These are phyloP conservation scores for Datisca glomerata DNA, from an alignment of 306 rosid genomes.

Conservation along the genomic window DNA sequence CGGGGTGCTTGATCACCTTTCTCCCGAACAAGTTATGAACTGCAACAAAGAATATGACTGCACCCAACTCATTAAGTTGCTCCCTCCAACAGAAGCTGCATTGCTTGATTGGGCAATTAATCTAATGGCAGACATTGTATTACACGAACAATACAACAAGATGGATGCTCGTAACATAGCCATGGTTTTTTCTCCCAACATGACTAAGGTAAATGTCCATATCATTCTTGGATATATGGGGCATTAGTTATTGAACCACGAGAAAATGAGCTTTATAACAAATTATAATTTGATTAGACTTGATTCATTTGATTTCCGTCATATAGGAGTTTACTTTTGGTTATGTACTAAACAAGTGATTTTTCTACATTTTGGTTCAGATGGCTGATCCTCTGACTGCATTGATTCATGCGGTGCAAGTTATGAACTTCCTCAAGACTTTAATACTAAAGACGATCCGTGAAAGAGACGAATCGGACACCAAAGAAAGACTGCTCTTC, in stretches of 20 bases:
- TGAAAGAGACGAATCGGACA: conserved; percentile 73
- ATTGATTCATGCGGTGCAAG: conserved; percentile 80
- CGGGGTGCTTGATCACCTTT: neutral
- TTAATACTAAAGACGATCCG: conserved; percentile 47
- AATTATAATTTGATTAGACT: no score
- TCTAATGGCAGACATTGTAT: conserved; percentile 84
- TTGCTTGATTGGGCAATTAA: conserved; percentile 21
- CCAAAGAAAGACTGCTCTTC: no score
- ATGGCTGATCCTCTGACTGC: conserved; percentile 92
- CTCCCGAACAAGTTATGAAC: neutral
- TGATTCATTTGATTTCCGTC: no score
- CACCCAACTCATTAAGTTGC: neutral
- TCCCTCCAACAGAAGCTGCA: neutral
- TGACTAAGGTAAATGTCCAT: conserved; percentile 58
- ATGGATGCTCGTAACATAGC: conserved; percentile 87
- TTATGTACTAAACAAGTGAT: no score
- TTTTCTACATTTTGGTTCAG: conserved; percentile 21
- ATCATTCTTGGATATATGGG: no score
- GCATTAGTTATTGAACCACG: no score
- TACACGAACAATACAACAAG: conserved; percentile 70
- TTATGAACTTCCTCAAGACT: conserved; percentile 84
- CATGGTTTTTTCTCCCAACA: conserved; percentile 91
- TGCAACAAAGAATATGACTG: neutral
- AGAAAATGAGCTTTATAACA: no score
- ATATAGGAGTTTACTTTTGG: no score